Evolutionary conservation across 352 stramenopile species (phyloP).

Genomic region (Phytophthora multivora): DNA sequence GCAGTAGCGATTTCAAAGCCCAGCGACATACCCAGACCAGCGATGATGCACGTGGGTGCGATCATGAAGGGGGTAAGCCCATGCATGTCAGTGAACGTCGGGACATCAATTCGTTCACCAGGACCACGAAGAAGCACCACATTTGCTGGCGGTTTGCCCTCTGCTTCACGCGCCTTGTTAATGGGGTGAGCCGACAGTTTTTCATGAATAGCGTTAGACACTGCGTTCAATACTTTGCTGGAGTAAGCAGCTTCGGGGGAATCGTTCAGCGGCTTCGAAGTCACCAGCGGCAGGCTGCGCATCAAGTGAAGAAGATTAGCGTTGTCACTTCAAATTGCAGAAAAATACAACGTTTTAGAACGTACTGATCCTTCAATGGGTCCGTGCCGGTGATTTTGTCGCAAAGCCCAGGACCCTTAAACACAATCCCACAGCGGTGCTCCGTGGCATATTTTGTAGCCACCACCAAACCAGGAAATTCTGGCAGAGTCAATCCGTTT

Average conservation of each 20-base stretch:
- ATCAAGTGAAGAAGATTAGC: conserved; percentile 11
- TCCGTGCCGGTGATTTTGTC: conserved; percentile 89
- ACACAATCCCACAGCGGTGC: conserved; percentile 87
- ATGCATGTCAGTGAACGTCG: conserved; percentile 83
- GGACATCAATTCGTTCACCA: conserved; percentile 85
- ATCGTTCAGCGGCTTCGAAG: conserved; percentile 62
- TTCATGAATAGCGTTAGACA: conserved; percentile 71
- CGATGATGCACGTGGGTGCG: conserved; percentile 89
- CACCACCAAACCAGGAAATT: conserved; percentile 68
- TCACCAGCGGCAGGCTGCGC: conserved; percentile 65
- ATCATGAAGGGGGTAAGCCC: conserved; percentile 88
- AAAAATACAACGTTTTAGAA: not conserved
- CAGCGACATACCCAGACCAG: conserved; percentile 84
- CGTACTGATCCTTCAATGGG: conserved; percentile 88
- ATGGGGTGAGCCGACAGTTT: conserved; percentile 73
- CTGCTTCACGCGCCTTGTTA: conserved; percentile 60
- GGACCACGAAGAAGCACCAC: conserved; percentile 85
- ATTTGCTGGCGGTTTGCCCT: conserved; percentile 76
- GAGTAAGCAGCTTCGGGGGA: conserved; percentile 78
- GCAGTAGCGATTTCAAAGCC: conserved; percentile 78
- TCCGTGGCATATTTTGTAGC: conserved; percentile 89
- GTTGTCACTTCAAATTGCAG: not conserved
- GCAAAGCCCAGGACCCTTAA: conserved; percentile 77
- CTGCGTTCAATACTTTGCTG: conserved; percentile 78
- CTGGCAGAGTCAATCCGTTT: conserved; percentile 57